Evolutionary conservation across 2,329 filamentous ascomycete species (phyloP).

Genomic region (Colletotrichum tropicicola): DNA sequence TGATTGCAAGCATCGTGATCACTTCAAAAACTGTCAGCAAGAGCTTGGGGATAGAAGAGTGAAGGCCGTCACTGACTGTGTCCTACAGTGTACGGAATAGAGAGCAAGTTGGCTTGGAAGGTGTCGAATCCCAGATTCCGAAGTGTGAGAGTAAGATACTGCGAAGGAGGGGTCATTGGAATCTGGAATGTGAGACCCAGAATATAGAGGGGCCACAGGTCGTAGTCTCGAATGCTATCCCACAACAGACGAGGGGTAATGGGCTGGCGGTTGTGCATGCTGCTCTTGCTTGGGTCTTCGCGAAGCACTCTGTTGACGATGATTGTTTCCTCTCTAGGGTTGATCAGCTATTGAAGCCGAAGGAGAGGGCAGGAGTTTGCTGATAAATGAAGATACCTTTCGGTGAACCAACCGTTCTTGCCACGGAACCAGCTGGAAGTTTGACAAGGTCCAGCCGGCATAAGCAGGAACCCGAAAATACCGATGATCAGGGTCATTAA

Average conservation of each 20-base stretch:
- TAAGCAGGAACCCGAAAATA: slow-evolving; percentile 21
- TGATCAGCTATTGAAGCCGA: slow-evolving; percentile 52
- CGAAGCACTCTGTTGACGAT: slow-evolving; percentile 65
- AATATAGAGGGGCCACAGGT: slow-evolving; percentile 65
- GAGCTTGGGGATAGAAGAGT: too few relatives aligned
- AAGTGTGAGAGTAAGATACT: slow-evolving; percentile 63
- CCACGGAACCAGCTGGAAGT: slow-evolving; percentile 64
- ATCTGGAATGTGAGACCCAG: slow-evolving; percentile 58
- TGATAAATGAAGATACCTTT: slow-evolving; percentile 41
- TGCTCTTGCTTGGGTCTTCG: slow-evolving; percentile 65
- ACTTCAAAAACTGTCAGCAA: neutral
- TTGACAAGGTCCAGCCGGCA: slow-evolving; percentile 53
- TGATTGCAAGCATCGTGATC: slow-evolving; percentile 48
- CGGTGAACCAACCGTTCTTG: slow-evolving; percentile 67
- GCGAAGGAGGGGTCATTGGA: slow-evolving; percentile 52
- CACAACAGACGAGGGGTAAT: slow-evolving; percentile 56
- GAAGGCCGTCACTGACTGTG: neutral
- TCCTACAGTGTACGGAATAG: slow-evolving; percentile 50
- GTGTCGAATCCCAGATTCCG: slow-evolving; percentile 59
- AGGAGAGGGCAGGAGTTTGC: neutral
- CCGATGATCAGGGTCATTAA: slow-evolving; percentile 24
- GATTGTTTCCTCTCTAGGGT: slow-evolving; percentile 60
- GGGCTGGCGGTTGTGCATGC: slow-evolving; percentile 66
- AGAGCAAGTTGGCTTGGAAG: slow-evolving; percentile 60
- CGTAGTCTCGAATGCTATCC: slow-evolving; percentile 60